Base-by-base conservation (phyloP, 2,329 filamentous ascomycete species). In the Karstenula rhodostoma region DNA sequence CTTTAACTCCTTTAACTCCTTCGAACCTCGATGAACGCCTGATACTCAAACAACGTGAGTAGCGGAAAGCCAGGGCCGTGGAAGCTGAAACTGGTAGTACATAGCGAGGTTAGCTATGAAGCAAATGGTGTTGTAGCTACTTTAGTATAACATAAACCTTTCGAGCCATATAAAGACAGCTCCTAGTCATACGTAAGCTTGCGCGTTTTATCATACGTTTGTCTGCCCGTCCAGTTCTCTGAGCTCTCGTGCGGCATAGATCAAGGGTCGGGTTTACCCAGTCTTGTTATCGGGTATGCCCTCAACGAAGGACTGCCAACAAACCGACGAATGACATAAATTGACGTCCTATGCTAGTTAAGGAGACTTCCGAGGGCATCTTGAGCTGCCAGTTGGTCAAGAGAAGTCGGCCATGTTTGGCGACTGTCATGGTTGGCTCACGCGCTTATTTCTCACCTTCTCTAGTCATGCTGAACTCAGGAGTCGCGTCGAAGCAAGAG, bases 51-150 rank as follows among this genome's bases (percentile, higher is more conserved):
- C n/a, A n/a, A n/a, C n/a, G n/a, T n/a, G n/a, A n/a, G n/a, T n/a
- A n/a, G 43, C 44, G 33, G 29, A 35, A 22, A 19, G n/a, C 44
- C 13, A 17, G 54, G 43, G 25, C 15, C 35, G 23, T 29, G 8
- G 15, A 57, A 29, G 27, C 12, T 51, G 48, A 57, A 52, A 57
- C 56, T 2, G 19, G 47, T 6, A 32, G 37, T 19, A 19, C 29
- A 23, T 29, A 29, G 52, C 27, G 25, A 22, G 37, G 42, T 29
- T 12, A 25, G 15, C 15, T 15, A 8, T 23, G 19, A 51, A 46
- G 47, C 48, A n/a, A 51, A 15, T 33, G 19, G 22, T 40, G 47
- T 8, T 44, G 43, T 23, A 17, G 33, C 56, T n/a, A 23, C 42
- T 25, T 13, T n/a, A 22, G 27, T 56, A 32, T 56, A 29, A 48